Evolutionary conservation across 352 stramenopile species (phyloP), one percentile per base, ranked within the genome.

Genomic region (Poterioochromonas sp.): DNA sequence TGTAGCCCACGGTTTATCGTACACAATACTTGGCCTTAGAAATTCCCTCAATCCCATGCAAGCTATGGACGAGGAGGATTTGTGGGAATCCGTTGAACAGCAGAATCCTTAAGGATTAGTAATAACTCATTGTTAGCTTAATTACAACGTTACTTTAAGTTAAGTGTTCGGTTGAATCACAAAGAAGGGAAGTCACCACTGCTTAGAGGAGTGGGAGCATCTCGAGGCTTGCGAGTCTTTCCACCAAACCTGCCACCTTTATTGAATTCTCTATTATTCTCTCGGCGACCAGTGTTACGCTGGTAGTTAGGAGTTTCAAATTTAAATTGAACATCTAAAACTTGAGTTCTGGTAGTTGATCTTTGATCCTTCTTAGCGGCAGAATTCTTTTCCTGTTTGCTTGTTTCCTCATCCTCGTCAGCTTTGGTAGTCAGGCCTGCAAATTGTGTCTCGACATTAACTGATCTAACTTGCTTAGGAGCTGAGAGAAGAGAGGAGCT

Each of bases 11-110:
- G 77, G 47, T 22, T 37, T 80, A 15, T 79, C 62, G 2, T 73
- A 77, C 32, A 69, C 77, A 0, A 49, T 80, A 12, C 64, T 80
- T 12, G 77, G 77, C 1, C 69, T 80, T 40, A 26, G 77, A 18
- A 80, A 80, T 32, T 34, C 58, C 2, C 26, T 80, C 0, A 71
- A 80, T 44, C 77, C 77, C 2, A 43, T 5, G 12, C 20, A n/a
- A 34, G 18, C 22, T 22, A n/a, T 29, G 22, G 77, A 80, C 35
- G 77, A 80, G 44, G 77, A 80, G 47, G 77, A 80, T 34, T 22
- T 76, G 8, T 80, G 70, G 70, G 65, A 79, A 20, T 73, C 81
- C 18, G 71, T 69, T 78, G 1, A 39, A 5, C 47, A 15, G 47
- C 47, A 26, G 47, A n/a, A n/a, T n/a, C n/a, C n/a, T n/a, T n/a